Evolutionary conservation across 108 stramenopile species (phyloP), one percentile per base, ranked within the genome.

Genomic region (Fragilaria radians): DNA sequence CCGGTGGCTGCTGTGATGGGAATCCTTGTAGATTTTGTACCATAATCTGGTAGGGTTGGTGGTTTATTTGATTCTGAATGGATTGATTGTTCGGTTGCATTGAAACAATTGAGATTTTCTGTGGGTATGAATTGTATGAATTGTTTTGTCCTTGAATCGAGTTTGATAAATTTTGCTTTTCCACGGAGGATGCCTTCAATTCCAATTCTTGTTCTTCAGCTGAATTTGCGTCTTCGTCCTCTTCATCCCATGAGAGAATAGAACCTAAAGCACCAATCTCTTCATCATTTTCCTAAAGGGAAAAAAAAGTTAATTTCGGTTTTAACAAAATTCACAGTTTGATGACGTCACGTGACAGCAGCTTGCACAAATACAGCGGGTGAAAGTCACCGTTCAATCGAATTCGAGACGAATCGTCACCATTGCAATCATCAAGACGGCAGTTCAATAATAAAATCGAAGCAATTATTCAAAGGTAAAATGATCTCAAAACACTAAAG

Each of bases 201-300:
- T 55, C 68, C 2, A 28, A 4, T 31, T 31, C 52, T 3, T 21
- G 25, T 27, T 17, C 54, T 18, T 61, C 33, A 52, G 29, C 52
- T 1, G 51, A 52, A 19, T 29, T 26, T 18, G 25, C 67, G 32
- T 62, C 70, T 49, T 81, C 76, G 30, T 81, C 80, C 27, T 81
- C 71, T 30, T 82, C 81, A 34, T 82, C 81, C 81, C 77, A 78
- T 5, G 76, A 73, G 26, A 82, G 68, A 52, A 82, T 74, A 22
- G 74, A 76, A 4, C 75, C 77, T 32, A 81, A 63, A 21, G 76
- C 80, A n/a, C 73, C 76, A 49, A 77, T 71, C 28, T 81, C 80
- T 28, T 78, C 81, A 26, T 82, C 77, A 33, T 75, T 66, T 49
- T 70, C 66, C 55, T 57, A 7, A 14, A 31, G 29, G 7, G 17